These are phyloP conservation scores for Fistulifera solaris DNA, from an alignment of 108 stramenopile species.

Conservation along the genomic window DNA sequence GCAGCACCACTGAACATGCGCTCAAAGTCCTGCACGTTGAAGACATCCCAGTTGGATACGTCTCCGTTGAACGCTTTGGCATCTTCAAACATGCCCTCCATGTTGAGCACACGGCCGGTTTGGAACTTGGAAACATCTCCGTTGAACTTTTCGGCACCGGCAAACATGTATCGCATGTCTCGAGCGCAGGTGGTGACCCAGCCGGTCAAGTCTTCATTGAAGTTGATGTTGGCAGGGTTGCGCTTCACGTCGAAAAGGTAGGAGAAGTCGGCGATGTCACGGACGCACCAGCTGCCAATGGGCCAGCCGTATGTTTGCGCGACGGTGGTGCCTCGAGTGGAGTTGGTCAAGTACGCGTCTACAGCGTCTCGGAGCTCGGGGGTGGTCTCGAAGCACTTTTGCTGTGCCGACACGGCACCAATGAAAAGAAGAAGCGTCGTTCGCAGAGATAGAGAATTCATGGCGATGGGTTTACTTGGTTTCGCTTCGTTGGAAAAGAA, in stretches of 20 bases:
- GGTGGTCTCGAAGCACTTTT: conserved; percentile 10
- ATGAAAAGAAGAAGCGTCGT: no score
- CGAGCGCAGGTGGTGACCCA: conserved; percentile 25
- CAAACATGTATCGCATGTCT: conserved; percentile 20
- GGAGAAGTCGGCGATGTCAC: conserved; percentile 20
- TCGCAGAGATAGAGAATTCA: no score
- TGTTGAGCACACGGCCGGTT: background rate
- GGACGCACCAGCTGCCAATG: conserved; percentile 31
- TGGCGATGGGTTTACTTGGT: no score
- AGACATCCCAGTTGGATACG: conserved; percentile 8
- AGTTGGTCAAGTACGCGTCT: conserved; percentile 1
- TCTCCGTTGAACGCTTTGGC: conserved; percentile 10
- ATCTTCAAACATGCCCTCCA: conserved; percentile 21
- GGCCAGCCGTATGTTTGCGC: conserved; percentile 21
- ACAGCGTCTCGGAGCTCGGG: conserved; percentile 15
- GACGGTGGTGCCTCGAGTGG: background rate
- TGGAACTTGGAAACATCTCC: conserved; percentile 24
- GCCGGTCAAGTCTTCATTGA: conserved; percentile 28
- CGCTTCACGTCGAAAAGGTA: conserved; percentile 5
- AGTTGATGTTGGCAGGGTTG: conserved; percentile 13
- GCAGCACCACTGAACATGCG: conserved; percentile 20
- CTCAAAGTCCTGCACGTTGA: conserved; percentile 2
- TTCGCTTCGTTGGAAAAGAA: no score
- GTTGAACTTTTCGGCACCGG: conserved; percentile 18
- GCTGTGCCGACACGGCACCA: no score